Evolutionary conservation across 2,329 filamentous ascomycete genomes (phyloP), one percentile per base, ranked within the genome.

Genomic region (Hypoxylon sp.): DNA sequence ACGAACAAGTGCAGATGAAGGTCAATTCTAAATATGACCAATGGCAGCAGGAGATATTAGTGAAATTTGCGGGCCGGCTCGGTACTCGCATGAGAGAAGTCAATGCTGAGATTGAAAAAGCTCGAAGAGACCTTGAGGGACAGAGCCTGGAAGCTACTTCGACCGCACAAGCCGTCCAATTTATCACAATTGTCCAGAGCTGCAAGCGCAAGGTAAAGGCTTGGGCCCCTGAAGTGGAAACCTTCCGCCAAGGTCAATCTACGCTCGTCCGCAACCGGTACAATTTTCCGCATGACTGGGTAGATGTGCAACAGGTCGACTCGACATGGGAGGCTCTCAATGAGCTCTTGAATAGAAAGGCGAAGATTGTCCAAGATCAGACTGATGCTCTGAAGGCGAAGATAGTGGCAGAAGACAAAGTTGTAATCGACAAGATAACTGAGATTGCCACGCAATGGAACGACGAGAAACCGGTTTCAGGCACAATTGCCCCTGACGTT

Each of bases 11-110:
- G 0, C 96, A 99, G 79, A 93, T 95, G 61, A 97, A 97, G 80
- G 96, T 99, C 78, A 99, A 98, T 74, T 93, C 94, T 73, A 99
- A 98, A 78, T 99, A 99, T 77, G 96, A 99, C 76, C 95, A 98
- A 78, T 99, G 96, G 96, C 96, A 99, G 78, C 93, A 97, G 74
- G 96, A 99, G 71, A 97, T 99, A 59, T 84, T 98, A 37, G 88
- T 92, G 72, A 97, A 97, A 77, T 99, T 99, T 79, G 96, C 94
- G 37, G 87, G 87, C 61, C 93, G 96, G 60, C 90, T 99, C 47
- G 93, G 94, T 48, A 91, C 88, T 68, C 92, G 94, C 52, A 96
- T 98, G 89, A 88, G 93, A 51, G 96, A 99, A 74, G 91, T 97
- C 3, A 94, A 96, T 73, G 90, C 91, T 11, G 95, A 98, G 68